Conservation (phyloP, 2,329 filamentous ascomycete genomes). For the Calonectria henricotiae region DNA sequence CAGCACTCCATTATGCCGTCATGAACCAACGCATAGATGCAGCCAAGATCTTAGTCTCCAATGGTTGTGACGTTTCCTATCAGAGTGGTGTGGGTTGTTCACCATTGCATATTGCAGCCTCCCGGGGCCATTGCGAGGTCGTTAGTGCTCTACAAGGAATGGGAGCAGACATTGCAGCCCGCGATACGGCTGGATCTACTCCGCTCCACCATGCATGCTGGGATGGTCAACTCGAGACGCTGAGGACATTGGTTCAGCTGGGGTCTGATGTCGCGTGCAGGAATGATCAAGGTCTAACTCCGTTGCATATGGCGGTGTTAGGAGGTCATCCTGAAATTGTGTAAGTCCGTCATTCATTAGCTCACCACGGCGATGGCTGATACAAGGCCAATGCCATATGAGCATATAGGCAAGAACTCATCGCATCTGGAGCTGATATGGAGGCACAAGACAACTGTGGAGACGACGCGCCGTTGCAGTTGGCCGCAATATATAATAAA, state of each 20-base stretch:
- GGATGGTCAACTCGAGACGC: background rate
- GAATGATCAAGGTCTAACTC: background rate
- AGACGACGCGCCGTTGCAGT: background rate
- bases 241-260: background rate
- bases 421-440: background rate
- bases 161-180: background rate
- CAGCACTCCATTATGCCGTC: background rate
- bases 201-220: background rate
- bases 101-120: slow-evolving; percentile 1
- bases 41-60: background rate
- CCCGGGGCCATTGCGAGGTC: background rate
- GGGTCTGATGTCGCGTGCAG: background rate
- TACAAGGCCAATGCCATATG: background rate
- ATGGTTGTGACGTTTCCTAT: background rate
- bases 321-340: too few relatives aligned
- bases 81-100: background rate
- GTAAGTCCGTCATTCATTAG: background rate
- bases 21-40: background rate
- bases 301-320: background rate
- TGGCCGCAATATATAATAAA: background rate
- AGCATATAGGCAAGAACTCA: background rate
- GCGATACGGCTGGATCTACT: background rate
- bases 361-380: background rate
- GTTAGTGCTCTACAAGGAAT: background rate
- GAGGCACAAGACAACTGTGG: background rate